Evolutionary conservation across 1,284 basidiomycete genomes (phyloP).

Genomic region (Moniliophthora roreri): DNA sequence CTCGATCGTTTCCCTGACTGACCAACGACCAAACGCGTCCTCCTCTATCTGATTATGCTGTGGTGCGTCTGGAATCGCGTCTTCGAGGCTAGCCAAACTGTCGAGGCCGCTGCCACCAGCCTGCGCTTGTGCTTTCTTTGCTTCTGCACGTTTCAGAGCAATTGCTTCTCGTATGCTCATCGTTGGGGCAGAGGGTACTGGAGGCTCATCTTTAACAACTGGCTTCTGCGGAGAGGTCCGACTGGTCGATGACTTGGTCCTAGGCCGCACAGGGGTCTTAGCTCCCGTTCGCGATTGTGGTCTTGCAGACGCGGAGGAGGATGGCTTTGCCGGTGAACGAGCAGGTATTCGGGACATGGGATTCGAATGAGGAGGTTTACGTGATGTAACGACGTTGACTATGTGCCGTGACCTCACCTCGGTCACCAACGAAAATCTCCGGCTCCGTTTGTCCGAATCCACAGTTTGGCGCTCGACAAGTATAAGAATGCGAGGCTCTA

Average conservation of each 20-base stretch:
- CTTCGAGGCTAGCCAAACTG: constrained; percentile 48
- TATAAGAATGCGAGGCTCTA: no score
- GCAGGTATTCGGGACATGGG: constrained; percentile 10
- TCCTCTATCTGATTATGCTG: constrained; percentile 41
- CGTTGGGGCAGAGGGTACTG: not conserved
- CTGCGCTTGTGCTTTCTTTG: constrained; percentile 77
- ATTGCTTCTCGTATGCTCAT: constrained; percentile 15
- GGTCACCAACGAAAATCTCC: no score
- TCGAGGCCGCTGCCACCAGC: constrained; percentile 35
- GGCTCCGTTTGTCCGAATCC: no score
- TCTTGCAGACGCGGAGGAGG: constrained; percentile 36
- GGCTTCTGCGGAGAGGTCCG: constrained; percentile 7
- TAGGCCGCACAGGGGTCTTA: constrained; percentile 36
- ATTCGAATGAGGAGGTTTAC: not conserved
- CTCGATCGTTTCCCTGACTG: constrained; percentile 74
- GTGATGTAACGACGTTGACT: no score
- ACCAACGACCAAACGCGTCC: constrained; percentile 63
- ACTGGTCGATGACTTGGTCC: constrained; percentile 12
- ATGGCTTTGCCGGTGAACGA: constrained; percentile 5
- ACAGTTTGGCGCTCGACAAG: no score
- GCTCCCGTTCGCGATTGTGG: constrained; percentile 59
- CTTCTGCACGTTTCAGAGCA: constrained; percentile 49
- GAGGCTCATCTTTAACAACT: constrained; percentile 7
- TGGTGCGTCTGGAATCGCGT: constrained; percentile 39
- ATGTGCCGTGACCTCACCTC: no score